Evolutionary conservation across 768 basidiomycete species (phyloP).

Genomic region (Termitomyces sp.): DNA sequence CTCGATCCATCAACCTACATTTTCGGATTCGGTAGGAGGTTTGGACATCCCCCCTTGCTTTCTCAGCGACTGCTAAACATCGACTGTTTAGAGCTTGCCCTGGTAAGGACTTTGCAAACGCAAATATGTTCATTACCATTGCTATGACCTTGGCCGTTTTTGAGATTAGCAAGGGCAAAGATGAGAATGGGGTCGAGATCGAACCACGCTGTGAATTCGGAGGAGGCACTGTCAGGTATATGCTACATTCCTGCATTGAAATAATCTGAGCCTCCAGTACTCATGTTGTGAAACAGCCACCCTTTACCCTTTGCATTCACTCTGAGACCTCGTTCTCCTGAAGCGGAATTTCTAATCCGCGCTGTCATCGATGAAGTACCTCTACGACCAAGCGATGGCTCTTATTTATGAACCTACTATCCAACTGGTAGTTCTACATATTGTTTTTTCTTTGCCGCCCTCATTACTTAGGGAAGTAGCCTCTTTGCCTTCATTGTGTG

Average conservation of each 20-base stretch:
- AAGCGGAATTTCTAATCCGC: constrained; percentile 16
- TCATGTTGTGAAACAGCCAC: constrained; percentile 9
- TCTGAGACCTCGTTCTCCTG: constrained; percentile 16
- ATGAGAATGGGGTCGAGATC: constrained; percentile 19
- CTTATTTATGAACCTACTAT: neutral
- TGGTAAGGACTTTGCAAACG: constrained; percentile 23
- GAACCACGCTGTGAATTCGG: constrained; percentile 27
- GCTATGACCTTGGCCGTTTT: constrained; percentile 23
- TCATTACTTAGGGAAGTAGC: too few species aligned
- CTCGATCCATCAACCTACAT: constrained; percentile 30
- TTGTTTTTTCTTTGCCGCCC: too few species aligned
- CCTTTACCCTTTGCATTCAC: constrained; percentile 19
- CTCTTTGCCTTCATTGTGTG: too few species aligned
- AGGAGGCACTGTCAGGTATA: constrained; percentile 11
- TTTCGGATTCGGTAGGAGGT: constrained; percentile 44
- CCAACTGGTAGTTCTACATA: too few species aligned
- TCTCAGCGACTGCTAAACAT: neutral
- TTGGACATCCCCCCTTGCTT: neutral
- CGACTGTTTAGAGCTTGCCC: constrained; percentile 16
- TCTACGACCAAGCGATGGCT: constrained; percentile 14
- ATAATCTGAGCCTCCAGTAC: too few species aligned
- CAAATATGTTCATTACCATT: constrained; percentile 19
- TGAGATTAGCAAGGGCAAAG: constrained; percentile 15
- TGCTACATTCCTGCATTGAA: neutral
- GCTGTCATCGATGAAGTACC: constrained; percentile 11